Evolutionary conservation across 1,284 basidiomycete genomes (phyloP).

Genomic region (Melampsora abietis-canadensis): DNA sequence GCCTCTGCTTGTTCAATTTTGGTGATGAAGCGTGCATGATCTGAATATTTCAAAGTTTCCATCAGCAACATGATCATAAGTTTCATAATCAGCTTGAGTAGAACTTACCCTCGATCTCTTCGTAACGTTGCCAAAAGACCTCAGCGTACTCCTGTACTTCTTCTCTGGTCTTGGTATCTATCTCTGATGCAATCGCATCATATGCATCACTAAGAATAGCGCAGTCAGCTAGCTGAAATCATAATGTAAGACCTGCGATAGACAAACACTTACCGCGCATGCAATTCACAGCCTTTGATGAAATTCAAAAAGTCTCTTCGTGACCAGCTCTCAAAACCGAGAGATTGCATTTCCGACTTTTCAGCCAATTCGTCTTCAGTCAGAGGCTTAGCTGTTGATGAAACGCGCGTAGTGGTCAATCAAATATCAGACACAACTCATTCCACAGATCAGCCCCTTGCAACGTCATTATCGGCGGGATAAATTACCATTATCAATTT

Average conservation of each 20-base stretch:
- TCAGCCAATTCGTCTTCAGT: conserved; percentile 76
- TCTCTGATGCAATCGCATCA: conserved; percentile 75
- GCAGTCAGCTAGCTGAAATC: not conserved
- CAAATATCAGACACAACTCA: not conserved
- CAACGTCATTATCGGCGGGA: not conserved
- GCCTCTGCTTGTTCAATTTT: conserved; percentile 80
- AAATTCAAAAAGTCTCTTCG: conserved; percentile 90
- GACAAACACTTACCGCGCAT: conserved; percentile 62
- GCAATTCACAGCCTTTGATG: conserved; percentile 74
- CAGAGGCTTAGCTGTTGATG: conserved; percentile 70
- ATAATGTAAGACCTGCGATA: not conserved
- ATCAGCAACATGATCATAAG: not conserved
- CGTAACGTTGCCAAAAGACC: conserved; percentile 87
- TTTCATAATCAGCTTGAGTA: not conserved
- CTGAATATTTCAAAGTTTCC: conserved; percentile 1
- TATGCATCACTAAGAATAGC: conserved; percentile 62
- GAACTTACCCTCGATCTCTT: conserved; percentile 68
- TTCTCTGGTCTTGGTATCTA: conserved; percentile 77
- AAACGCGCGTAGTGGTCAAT: not conserved
- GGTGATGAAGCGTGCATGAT: conserved; percentile 56
- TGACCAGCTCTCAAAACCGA: conserved; percentile 87
- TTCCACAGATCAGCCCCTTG: conserved; percentile 50
- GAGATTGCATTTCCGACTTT: conserved; percentile 72
- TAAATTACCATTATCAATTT: conserved; percentile 60
- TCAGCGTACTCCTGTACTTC: conserved; percentile 77